Conservation (phyloP, 2,329 filamentous ascomycete species). For the Pseudogymnoascus sp. region DNA sequence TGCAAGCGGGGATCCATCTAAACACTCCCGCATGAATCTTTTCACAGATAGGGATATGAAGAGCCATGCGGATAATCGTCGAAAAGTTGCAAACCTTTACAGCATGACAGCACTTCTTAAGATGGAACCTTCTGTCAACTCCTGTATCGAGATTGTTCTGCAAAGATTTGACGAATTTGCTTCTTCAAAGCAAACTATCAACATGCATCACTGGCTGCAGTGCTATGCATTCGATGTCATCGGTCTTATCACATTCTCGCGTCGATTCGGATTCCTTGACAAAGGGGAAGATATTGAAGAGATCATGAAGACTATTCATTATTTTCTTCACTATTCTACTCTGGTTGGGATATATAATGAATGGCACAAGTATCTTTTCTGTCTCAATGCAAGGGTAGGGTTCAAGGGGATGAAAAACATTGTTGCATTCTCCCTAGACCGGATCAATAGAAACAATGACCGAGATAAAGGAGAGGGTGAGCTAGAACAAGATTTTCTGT, state of each 20-base stretch:
- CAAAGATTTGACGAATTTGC: constrained; percentile 32
- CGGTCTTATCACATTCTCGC: constrained; percentile 36
- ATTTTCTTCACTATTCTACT: constrained; percentile 29
- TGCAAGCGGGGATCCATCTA: constrained; percentile 17
- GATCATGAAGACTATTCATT: constrained; percentile 32
- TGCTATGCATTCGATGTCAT: constrained; percentile 42
- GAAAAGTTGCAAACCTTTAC: constrained; percentile 36
- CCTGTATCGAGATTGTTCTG: constrained; percentile 35
- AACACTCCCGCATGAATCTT: constrained; percentile 16
- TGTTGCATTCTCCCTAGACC: constrained; percentile 4
- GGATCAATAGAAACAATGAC: constrained; percentile 22
- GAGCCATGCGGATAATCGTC: constrained; percentile 32
- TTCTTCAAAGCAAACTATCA: constrained; percentile 22
- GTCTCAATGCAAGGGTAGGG: not conserved
- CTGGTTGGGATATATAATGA: constrained; percentile 33
- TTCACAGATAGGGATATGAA: constrained; percentile 30
- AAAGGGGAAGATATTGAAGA: constrained; percentile 35
- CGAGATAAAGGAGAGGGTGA: constrained; percentile 29
- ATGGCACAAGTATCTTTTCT: constrained; percentile 25
- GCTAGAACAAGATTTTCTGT: constrained; percentile 32
- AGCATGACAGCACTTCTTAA: constrained; percentile 38
- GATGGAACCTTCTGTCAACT: constrained; percentile 40
- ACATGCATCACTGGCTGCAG: constrained; percentile 36
- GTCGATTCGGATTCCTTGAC: constrained; percentile 36
- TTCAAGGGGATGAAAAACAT: not conserved